Percentiles rank a stretch among this genome's conserved stretches.
Conservation (phyloP, 768 basidiomycete genomes). For the Tylopilus subfusipes region DNA sequence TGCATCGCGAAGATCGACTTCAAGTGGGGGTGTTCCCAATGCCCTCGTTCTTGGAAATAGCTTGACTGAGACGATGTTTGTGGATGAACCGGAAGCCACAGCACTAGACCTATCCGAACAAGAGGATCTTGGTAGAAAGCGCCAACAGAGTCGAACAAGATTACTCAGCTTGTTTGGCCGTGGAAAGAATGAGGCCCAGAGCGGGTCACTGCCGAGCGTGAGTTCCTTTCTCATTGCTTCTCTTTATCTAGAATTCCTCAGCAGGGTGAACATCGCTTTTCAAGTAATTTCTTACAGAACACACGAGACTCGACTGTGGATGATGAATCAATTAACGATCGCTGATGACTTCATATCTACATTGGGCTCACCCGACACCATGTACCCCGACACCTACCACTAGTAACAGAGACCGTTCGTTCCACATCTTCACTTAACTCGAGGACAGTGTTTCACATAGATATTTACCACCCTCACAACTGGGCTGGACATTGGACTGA, state of each 20-base stretch:
- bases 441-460: background rate
- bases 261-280: conserved; percentile 7
- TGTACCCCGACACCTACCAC: background rate
- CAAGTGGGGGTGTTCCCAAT: conserved; percentile 10
- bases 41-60: background rate
- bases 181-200: conserved; percentile 15
- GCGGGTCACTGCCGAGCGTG: conserved; percentile 10
- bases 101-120: conserved; percentile 17
- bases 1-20: conserved; percentile 20
- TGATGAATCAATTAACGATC: conserved; percentile 1
- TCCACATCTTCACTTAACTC: background rate
- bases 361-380: background rate
- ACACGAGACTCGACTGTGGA: conserved; percentile 1
- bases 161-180: conserved; percentile 31
- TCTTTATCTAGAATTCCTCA: background rate
- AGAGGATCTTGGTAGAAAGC: conserved; percentile 10
- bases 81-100: conserved; percentile 42
- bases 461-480: background rate
- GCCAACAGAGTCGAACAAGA: conserved; percentile 28
- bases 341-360: background rate
- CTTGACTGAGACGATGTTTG: conserved; percentile 33
- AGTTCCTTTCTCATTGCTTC: background rate
- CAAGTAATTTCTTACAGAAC: background rate
- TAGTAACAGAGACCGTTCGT: background rate
- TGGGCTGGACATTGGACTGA: background rate